phyloP scores from a whole-genome alignment of 1,139 yeast species.

The Hansenula anomala region DNA sequence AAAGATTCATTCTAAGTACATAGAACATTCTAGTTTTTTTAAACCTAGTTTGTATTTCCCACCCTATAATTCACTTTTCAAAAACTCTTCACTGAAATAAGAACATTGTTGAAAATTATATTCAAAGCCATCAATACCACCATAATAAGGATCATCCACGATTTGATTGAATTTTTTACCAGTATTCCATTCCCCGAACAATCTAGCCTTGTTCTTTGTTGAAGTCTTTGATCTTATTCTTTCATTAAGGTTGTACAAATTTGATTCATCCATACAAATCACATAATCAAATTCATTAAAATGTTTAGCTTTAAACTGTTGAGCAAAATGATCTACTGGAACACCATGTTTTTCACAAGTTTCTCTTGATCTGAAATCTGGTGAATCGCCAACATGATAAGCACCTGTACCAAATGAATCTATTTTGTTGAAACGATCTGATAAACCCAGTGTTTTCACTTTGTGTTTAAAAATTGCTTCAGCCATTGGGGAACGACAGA shows the following conservation, averaged over 20 bases:
- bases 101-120: constrained; percentile 66
- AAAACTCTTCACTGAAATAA: constrained; percentile 67
- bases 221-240: constrained; percentile 48
- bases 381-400: constrained; percentile 77
- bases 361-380: constrained; percentile 68
- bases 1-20: not conserved
- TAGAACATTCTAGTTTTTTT: not conserved
- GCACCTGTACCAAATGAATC: constrained; percentile 91
- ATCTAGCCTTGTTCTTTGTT: constrained; percentile 43
- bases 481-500: constrained; percentile 98
- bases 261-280: constrained; percentile 79
- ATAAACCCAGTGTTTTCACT: constrained; percentile 46
- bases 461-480: constrained; percentile 80
- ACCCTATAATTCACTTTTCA: constrained; percentile 39
- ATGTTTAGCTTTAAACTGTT: constrained; percentile 56
- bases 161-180: constrained; percentile 45
- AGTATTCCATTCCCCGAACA: constrained; percentile 76
- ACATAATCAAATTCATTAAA: constrained; percentile 75
- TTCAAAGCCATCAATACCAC: constrained; percentile 80
- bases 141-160: constrained; percentile 90
- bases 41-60: not conserved
- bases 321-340: constrained; percentile 71
- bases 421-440: constrained; percentile 41
- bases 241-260: constrained; percentile 49
- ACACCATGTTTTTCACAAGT: constrained; percentile 72